Percentiles rank a stretch among this genome's conserved stretches.
phyloP scores from a whole-genome alignment of 257 asterid genomes.

The Thymus mandschuricus region DNA sequence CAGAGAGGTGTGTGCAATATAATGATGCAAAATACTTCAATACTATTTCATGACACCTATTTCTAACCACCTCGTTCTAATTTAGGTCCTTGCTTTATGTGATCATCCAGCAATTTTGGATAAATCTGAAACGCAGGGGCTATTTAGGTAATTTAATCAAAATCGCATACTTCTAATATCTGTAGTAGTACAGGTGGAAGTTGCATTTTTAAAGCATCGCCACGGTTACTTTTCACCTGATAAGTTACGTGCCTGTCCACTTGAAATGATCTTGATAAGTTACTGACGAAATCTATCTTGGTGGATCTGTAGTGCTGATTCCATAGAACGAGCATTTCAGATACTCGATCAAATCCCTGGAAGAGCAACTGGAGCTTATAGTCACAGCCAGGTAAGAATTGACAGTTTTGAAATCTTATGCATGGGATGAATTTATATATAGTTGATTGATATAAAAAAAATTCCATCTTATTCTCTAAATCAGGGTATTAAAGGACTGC shows the following conservation, averaged over 20 bases:
- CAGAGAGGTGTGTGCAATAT: slow-evolving; percentile 71
- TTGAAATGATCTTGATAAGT: neutral
- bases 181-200: neutral
- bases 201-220: neutral
- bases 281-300: no score
- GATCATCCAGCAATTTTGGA: slow-evolving; percentile 93
- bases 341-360: slow-evolving; percentile 97
- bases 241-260: neutral
- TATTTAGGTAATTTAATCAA: slow-evolving; percentile 68
- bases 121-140: slow-evolving; percentile 79
- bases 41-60: neutral
- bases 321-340: slow-evolving; percentile 90
- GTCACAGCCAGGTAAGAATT: slow-evolving; percentile 91
- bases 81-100: slow-evolving; percentile 93
- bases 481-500: slow-evolving; percentile 93
- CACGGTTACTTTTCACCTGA: neutral
- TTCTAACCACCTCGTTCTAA: slow-evolving; percentile 27
- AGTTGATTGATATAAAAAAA: neutral
- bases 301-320: slow-evolving; percentile 70
- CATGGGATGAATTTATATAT: neutral
- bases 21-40: neutral
- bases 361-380: slow-evolving; percentile 98
- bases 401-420: slow-evolving; percentile 16
- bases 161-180: neutral
- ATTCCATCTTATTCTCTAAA: slow-evolving; percentile 14